Percentiles rank a stretch among this genome's conserved stretches.
Conservation (phyloP, 106 monocot genomes). For the Xerophyta viscosa region DNA sequence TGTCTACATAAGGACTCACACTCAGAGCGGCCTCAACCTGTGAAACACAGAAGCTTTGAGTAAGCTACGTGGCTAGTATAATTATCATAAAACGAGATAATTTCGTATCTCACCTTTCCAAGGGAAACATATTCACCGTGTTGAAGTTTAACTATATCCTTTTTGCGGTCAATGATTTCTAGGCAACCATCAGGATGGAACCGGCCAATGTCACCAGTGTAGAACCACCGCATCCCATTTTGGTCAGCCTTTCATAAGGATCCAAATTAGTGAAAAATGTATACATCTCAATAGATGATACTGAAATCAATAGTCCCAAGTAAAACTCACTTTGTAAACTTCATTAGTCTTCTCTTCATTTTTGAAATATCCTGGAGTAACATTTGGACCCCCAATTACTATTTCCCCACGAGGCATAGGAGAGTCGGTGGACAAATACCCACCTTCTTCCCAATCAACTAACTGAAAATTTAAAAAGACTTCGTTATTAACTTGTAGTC, state of each 20-base stretch:
- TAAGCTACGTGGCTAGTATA: not conserved
- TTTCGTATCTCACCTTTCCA: conserved; percentile 55
- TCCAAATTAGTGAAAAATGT: conserved; percentile 1
- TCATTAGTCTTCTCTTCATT: conserved; percentile 93
- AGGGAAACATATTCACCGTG: conserved; percentile 97
- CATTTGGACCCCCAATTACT: conserved; percentile 97
- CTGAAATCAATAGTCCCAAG: not conserved
- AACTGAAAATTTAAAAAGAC: conserved; percentile 41
- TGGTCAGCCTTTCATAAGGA: conserved; percentile 61
- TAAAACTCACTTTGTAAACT: conserved; percentile 71
- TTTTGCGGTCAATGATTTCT: conserved; percentile 94
- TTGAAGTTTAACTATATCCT: conserved; percentile 97
- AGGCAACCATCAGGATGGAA: conserved; percentile 76
- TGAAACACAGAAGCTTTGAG: not conserved
- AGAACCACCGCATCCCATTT: conserved; percentile 88
- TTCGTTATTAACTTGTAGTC: not conserved
- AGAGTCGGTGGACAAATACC: conserved; percentile 66
- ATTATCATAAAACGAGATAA: not conserved
- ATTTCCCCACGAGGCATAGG: conserved; percentile 99
- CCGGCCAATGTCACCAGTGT: conserved; percentile 80
- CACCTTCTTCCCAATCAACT: conserved; percentile 96
- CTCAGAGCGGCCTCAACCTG: conserved; percentile 90
- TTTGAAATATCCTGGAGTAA: conserved; percentile 90
- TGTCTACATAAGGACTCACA: conserved; percentile 81
- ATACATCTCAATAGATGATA: not conserved